Conservation (phyloP, 768 basidiomycete genomes). For the Mycena filopes region DNA sequence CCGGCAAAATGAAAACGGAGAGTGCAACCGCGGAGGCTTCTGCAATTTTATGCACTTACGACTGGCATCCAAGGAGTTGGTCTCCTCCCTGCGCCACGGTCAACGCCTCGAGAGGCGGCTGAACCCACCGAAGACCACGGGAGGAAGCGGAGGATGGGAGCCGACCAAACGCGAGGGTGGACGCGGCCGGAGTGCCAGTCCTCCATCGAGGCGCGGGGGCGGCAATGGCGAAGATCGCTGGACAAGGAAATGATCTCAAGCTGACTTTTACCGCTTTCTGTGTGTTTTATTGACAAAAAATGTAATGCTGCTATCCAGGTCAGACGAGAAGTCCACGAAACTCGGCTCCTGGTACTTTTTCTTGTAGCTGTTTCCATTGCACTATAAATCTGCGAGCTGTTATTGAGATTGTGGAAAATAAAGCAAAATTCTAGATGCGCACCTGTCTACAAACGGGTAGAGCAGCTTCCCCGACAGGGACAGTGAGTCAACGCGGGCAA, state of each 20-base stretch:
- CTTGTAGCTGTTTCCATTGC: constrained; percentile 82
- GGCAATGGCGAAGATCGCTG: constrained; percentile 80
- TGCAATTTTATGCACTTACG: constrained; percentile 99
- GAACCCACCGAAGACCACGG: constrained; percentile 70
- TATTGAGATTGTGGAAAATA: constrained; percentile 9
- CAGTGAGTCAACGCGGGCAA: constrained; percentile 84
- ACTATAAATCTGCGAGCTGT: constrained; percentile 74
- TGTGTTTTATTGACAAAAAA: constrained; percentile 21
- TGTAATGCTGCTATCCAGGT: constrained; percentile 36
- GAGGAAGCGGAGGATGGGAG: constrained; percentile 87
- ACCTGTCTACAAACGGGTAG: constrained; percentile 85
- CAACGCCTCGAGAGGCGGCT: constrained; percentile 86
- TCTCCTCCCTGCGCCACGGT: constrained; percentile 79
- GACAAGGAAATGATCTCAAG: constrained; percentile 64
- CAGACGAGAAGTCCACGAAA: constrained; percentile 76
- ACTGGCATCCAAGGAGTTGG: constrained; percentile 86
- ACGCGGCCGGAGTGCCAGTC: constrained; percentile 80
- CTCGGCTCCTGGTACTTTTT: constrained; percentile 55
- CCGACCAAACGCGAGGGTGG: constrained; percentile 75
- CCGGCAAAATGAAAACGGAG: constrained; percentile 97
- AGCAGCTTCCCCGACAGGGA: constrained; percentile 89
- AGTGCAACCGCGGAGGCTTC: constrained; percentile 97
- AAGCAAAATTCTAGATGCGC: constrained; percentile 31
- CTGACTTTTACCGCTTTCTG: neutral
- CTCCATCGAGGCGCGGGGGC: constrained; percentile 63